These are phyloP conservation scores for Geotrichum reessii DNA, from an alignment of 1,139 yeast genomes.

Conservation along the genomic window DNA sequence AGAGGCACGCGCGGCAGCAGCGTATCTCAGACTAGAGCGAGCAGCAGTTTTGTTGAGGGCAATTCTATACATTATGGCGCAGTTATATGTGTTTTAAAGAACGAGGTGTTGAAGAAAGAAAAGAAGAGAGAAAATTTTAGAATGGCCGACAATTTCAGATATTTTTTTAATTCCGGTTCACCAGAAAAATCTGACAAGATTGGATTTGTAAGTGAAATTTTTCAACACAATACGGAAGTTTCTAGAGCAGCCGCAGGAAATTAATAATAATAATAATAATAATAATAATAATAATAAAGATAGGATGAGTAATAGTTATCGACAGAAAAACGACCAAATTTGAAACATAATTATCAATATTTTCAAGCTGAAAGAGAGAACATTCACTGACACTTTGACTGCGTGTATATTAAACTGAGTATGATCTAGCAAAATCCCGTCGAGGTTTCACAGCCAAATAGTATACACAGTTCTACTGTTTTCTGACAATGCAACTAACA, in stretches of 20 bases:
- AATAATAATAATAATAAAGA: neutral
- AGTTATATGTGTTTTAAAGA: neutral
- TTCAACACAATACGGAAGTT: neutral
- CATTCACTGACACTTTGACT: neutral
- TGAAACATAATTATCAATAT: neutral
- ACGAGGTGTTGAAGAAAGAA: neutral
- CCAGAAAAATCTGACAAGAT: slow-evolving; percentile 3
- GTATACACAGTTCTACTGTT: too few relatives aligned
- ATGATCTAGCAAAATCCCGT: too few relatives aligned
- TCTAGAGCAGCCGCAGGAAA: neutral
- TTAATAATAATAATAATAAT: neutral
- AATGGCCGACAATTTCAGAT: slow-evolving; percentile 1
- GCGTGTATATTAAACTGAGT: neutral
- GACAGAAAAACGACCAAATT: too few relatives aligned
- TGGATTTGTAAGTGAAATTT: neutral
- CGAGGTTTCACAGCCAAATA: too few relatives aligned
- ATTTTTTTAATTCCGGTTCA: neutral
- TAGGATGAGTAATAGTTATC: neutral
- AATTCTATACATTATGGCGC: slow-evolving; percentile 11
- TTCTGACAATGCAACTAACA: too few relatives aligned
- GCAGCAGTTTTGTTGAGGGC: slow-evolving; percentile 4
- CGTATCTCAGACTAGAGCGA: neutral
- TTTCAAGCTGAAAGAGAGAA: neutral
- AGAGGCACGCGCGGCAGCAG: slow-evolving; percentile 6
- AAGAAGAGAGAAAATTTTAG: neutral